A percentile compares a stretch with the other conserved stretches of the same genome.
Evolutionary conservation across 768 basidiomycete genomes (phyloP).

Genomic region (Xerocomellus chrysenteron): DNA sequence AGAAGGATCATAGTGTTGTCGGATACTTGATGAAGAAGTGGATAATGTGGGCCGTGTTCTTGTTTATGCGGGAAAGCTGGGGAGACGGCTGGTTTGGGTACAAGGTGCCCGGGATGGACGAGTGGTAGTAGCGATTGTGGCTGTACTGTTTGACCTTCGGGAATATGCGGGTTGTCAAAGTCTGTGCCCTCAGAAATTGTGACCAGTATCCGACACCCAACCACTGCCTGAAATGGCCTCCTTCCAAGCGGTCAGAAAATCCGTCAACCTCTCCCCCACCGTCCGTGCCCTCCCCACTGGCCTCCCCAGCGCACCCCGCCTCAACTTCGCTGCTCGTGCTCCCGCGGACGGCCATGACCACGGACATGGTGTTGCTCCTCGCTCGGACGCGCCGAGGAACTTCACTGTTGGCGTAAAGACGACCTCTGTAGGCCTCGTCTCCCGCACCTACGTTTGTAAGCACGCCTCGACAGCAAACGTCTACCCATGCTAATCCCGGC

Average conservation of each 20-base stretch:
- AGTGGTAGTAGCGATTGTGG: slow-evolving; percentile 25
- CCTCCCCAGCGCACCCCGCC: slow-evolving; percentile 69
- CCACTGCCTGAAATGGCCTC: slow-evolving; percentile 50
- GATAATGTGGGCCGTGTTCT: slow-evolving; percentile 24
- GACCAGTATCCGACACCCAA: background rate
- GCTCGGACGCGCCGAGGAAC: slow-evolving; percentile 59
- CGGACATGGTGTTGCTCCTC: slow-evolving; percentile 54
- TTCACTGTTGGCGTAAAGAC: slow-evolving; percentile 59
- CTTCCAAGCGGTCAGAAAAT: slow-evolving; percentile 76
- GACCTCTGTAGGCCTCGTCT: slow-evolving; percentile 54
- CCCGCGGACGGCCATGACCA: slow-evolving; percentile 57
- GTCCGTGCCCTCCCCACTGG: slow-evolving; percentile 78
- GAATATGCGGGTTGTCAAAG: slow-evolving; percentile 24
- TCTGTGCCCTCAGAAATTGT: background rate
- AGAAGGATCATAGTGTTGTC: slow-evolving; percentile 20
- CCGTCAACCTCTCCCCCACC: slow-evolving; percentile 78
- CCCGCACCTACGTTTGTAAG: slow-evolving; percentile 66
- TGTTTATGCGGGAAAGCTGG: slow-evolving; percentile 28
- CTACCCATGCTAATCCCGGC: slow-evolving; percentile 14
- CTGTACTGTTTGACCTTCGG: slow-evolving; percentile 43
- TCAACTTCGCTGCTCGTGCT: slow-evolving; percentile 72
- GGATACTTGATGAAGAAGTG: slow-evolving; percentile 23
- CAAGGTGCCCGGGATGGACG: slow-evolving; percentile 27
- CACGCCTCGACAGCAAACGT: slow-evolving; percentile 13
- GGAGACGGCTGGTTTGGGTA: slow-evolving; percentile 31